Percentiles rank a stretch among this genome's conserved stretches.
These are phyloP conservation scores for Corrigiola litoralis DNA, from an alignment of 179 eudicot genomes.

Conservation along the genomic window DNA sequence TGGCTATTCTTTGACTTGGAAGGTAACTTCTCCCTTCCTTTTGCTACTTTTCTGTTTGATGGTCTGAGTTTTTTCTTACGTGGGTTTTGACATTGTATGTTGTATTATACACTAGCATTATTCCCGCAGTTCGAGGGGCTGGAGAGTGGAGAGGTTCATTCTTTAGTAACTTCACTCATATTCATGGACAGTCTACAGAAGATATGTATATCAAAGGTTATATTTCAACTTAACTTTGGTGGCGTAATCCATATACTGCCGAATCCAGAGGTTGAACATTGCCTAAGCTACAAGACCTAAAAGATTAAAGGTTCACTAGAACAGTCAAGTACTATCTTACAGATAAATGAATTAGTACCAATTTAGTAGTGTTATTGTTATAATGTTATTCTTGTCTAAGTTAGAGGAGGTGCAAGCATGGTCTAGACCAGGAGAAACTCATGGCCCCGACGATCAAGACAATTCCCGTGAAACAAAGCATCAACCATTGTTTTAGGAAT, in stretches of 20 bases:
- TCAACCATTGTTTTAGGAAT: constrained; percentile 56
- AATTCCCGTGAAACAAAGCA: too few species aligned
- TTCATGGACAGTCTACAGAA: too few species aligned
- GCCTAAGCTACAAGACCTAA: constrained; percentile 50
- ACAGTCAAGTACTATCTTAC: neutral
- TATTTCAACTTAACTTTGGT: constrained; percentile 40
- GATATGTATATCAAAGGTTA: too few species aligned
- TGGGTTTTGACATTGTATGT: too few species aligned
- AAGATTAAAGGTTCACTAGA: neutral
- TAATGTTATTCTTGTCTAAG: too few species aligned
- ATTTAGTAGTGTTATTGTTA: constrained; percentile 21
- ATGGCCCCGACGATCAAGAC: too few species aligned
- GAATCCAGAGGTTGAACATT: constrained; percentile 34
- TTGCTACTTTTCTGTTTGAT: too few species aligned
- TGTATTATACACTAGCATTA: too few species aligned
- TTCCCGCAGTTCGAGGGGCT: too few species aligned
- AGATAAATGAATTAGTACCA: constrained; percentile 18
- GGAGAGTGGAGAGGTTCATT: too few species aligned
- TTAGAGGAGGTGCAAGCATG: constrained; percentile 31
- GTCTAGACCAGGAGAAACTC: constrained; percentile 45
- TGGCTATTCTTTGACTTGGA: constrained; percentile 75
- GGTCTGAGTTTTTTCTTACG: too few species aligned
- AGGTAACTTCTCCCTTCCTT: constrained; percentile 39
- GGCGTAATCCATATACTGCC: constrained; percentile 31
- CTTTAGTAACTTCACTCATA: too few species aligned